Evolutionary conservation across 192 early-diverging fungal genomes (phyloP).

Genomic region (Ambispora gerdemannii): DNA sequence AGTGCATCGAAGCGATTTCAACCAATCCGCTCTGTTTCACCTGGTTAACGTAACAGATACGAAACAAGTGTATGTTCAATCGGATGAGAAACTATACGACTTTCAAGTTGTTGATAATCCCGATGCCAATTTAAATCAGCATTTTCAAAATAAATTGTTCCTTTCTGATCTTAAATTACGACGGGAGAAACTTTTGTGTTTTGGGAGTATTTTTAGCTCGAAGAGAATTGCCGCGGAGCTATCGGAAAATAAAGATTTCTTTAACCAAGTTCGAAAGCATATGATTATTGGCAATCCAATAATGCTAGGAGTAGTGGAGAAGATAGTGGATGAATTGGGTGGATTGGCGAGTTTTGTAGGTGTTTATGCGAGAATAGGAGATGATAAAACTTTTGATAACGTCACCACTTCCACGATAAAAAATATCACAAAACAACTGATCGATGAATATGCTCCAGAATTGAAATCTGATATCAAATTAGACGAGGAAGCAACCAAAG

Average conservation of each 20-base stretch:
- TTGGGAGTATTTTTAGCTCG: slow-evolving; percentile 52
- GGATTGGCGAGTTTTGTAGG: slow-evolving; percentile 49
- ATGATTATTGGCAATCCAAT: slow-evolving; percentile 52
- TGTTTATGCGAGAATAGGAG: slow-evolving; percentile 46
- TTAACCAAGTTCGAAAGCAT: slow-evolving; percentile 41
- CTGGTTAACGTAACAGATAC: neutral
- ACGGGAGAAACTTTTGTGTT: slow-evolving; percentile 44
- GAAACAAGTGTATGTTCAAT: neutral
- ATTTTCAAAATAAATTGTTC: slow-evolving; percentile 41
- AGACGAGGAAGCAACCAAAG: neutral
- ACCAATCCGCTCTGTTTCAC: neutral
- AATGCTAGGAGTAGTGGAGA: slow-evolving; percentile 41
- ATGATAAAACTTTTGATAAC: slow-evolving; percentile 47
- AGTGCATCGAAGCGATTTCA: neutral
- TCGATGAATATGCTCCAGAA: slow-evolving; percentile 8
- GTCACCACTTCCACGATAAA: slow-evolving; percentile 44
- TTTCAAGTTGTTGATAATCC: slow-evolving; percentile 7
- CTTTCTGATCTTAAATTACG: slow-evolving; percentile 39
- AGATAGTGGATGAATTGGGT: slow-evolving; percentile 47
- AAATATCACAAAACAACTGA: slow-evolving; percentile 43
- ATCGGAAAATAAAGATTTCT: slow-evolving; percentile 40
- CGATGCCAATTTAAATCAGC: slow-evolving; percentile 9
- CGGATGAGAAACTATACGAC: neutral
- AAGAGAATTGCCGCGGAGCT: slow-evolving; percentile 47
- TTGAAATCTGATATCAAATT: neutral